Evolutionary conservation across 2,329 filamentous ascomycete genomes (phyloP), one percentile per base, ranked within the genome.

Genomic region (Epichloe festucae): DNA sequence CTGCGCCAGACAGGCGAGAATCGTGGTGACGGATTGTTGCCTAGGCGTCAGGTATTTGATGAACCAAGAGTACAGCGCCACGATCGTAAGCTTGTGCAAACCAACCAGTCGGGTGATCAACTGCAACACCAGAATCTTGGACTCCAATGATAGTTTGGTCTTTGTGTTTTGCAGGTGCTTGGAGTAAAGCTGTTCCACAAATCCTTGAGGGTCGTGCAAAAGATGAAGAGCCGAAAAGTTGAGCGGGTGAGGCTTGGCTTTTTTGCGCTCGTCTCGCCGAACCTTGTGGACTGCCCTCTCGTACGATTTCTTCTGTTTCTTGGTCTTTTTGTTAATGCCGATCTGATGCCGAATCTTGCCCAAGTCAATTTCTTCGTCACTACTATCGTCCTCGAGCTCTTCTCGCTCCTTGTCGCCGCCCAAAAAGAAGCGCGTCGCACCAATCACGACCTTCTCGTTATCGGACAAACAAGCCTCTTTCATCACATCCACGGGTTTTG

Each of bases 181-280:
- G 43, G 82, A 80, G 69, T 96, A 98, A 6, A 98, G 75, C 48
- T 79, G 77, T 68, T 98, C 93, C 3, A 89, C 87, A 62, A 97
- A 97, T 0, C 87, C 87, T 65, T 98, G 93, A 0, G 93, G 90
- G 59, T 97, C 90, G 66, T 96, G 87, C 3, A 98, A 76, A 21
- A 98, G 77, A 65, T 98, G 93, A 41, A 98, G 76, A 0, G 93
- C 93, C 0, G 90, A 96, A 67, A 98, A 98, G 72, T 98, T 98
- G 57, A 98, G 78, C 1, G 85, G 82, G 61, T 94, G 87, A 3
- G 89, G 87, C 57, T 87, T 81, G 57, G 81, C 81, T 78, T 95
- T 96, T 75, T 94, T 94, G 63, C 82, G 83, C 65, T 95, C 88
- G 63, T 85, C 81, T 63, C 77, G 82, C 72, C 89, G 94, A 41